Evolutionary conservation across 2,329 filamentous ascomycete species (phyloP), one percentile per base, ranked within the genome.

Genomic region (Ophioceras dolichostomum): DNA sequence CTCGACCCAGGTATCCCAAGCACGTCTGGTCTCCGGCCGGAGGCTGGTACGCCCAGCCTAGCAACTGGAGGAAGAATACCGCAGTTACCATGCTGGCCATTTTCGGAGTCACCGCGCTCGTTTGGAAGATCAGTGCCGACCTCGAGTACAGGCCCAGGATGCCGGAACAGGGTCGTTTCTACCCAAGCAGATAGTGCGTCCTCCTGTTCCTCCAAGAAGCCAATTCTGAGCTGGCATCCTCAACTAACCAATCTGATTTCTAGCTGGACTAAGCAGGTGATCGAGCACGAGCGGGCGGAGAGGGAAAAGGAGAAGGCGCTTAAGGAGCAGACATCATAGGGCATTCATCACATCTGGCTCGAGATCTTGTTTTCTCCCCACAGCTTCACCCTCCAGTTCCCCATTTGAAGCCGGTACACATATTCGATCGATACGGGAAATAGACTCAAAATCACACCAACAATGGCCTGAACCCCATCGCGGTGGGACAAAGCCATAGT

Each of bases 11-110:
- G 56, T 94, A 94, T 65, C 88, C 87, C 61, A 95, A 94, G 73
- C 89, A 98, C 72, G 86, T 98, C 73, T 98, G 91, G 91, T 96
- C 91, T 55, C 91, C 91, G 44, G 72, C 89, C 47, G 91, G 91
- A 73, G 91, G 91, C 64, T 98, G 91, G 91, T 98, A 98, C 64
- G 68, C 81, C 38, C 89, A 94, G 60, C 91, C 91, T 38, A 70
- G 74, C 49, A 98, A 98, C 72, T 98, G 91, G 91, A 91, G 83
- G 60, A 65, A 68, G 53, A 98, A 98, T 69, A 98, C 91, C 9
- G 52, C 49, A 30, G 27, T 57, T 28, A 48, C 58, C 34, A 51
- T 56, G 20, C 41, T 55, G 22, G 35, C 45, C 28, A 60, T 85
- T 17, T 48, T 77, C 45, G 75, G 77, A 41, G 65, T 86, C 48